Conservation (phyloP, 2,329 filamentous ascomycete genomes). For the Phaeosphaeria sp. region DNA sequence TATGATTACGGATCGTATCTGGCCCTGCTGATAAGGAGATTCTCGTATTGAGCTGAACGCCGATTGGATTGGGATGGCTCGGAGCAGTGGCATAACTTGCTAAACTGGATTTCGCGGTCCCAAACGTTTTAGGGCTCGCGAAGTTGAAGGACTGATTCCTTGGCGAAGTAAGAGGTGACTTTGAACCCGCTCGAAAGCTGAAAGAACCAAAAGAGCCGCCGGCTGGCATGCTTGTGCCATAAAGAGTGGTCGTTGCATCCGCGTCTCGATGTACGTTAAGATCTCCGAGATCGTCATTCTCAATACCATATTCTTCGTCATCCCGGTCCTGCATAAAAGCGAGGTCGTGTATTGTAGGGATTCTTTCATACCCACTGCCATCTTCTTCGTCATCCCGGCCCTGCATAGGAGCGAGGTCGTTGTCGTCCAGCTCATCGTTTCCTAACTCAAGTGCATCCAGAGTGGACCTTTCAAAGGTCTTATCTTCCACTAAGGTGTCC, state of each 20-base stretch:
- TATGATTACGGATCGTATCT: not conserved
- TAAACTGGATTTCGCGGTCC: conserved; percentile 1
- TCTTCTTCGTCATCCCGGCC: not conserved
- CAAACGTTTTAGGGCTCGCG: not conserved
- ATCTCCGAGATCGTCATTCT: not conserved
- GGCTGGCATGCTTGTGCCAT: not conserved
- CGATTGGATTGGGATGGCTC: not conserved
- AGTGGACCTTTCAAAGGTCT: no score
- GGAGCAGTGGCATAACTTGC: conserved; percentile 1
- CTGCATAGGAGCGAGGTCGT: not conserved
- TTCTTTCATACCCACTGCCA: not conserved
- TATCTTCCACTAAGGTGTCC: no score
- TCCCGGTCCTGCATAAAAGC: not conserved
- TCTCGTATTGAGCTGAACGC: not conserved
- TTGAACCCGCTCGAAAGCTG: not conserved
- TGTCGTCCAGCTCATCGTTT: no score
- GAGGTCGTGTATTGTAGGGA: no score
- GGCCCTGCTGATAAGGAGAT: not conserved
- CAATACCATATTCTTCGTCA: not conserved
- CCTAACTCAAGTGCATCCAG: no score
- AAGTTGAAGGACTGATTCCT: not conserved
- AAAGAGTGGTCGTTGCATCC: not conserved
- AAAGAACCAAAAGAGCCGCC: not conserved
- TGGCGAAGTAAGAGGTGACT: not conserved
- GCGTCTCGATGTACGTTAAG: not conserved